phyloP scores from a whole-genome alignment of 805 yeast genomes.

The Grigorovia jiainica region DNA sequence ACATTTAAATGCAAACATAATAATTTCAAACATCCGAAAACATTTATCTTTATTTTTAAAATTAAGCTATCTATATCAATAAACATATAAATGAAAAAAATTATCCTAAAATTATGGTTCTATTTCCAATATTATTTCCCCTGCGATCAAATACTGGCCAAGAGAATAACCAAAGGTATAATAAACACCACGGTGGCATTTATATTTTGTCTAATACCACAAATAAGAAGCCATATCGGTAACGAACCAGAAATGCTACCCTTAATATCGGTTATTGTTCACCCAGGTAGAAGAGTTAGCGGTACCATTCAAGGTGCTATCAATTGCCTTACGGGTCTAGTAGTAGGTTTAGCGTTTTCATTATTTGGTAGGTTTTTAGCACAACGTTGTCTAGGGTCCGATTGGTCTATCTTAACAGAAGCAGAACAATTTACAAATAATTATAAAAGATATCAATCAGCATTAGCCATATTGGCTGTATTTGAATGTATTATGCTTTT shows the following conservation, averaged over 20 bases:
- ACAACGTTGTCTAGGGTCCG: constrained; percentile 28
- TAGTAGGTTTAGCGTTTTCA: constrained; percentile 35
- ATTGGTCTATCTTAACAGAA: constrained; percentile 25
- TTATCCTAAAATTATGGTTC: too few species aligned
- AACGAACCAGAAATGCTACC: constrained; percentile 37
- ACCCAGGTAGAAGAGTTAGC: constrained; percentile 42
- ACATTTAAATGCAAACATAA: too few species aligned
- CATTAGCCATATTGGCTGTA: constrained; percentile 36
- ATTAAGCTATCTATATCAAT: neutral
- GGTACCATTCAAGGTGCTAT: constrained; percentile 37
- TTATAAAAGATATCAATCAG: constrained; percentile 30
- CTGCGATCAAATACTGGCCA: constrained; percentile 26
- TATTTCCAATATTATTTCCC: constrained; percentile 24
- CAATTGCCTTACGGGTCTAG: constrained; percentile 33
- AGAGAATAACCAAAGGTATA: constrained; percentile 32
- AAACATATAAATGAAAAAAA: neutral
- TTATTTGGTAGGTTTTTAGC: constrained; percentile 35
- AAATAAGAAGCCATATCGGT: constrained; percentile 30
- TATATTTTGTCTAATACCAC: constrained; percentile 33
- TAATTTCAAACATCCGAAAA: too few species aligned
- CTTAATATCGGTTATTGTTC: constrained; percentile 37
- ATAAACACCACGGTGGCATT: constrained; percentile 35
- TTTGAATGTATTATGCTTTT: constrained; percentile 39
- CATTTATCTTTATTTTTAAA: too few species aligned
- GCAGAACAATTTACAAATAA: constrained; percentile 21